Evolutionary conservation across 768 basidiomycete species (phyloP), one percentile per base, ranked within the genome.

Genomic region (Auriscalpium orientale): DNA sequence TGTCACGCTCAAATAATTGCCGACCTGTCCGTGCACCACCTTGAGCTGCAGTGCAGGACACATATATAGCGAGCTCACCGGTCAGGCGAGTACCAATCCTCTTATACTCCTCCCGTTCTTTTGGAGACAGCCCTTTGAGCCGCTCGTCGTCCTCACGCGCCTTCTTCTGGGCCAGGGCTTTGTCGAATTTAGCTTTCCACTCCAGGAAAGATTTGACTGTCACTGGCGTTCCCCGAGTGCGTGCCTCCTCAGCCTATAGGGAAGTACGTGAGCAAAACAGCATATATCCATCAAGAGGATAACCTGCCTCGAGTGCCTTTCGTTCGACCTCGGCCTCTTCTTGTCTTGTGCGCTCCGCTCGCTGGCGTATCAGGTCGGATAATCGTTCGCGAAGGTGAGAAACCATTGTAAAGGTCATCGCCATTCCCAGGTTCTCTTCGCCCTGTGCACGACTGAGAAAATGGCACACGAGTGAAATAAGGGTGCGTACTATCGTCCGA

Each of bases 331-430:
- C 91, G 54, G 68, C 77, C 53, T 84, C 91, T 64, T 81, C 84
- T 60, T 76, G 74, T 53, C 77, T 75, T 59, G 72, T 76, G 56
- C 70, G 77, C 55, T 83, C 83, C 18, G 74, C 75, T 60, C 91
- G 80, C 46, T 71, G 65, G 40, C 78, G 79, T 37, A 92, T 80
- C 22, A 95, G 71, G 16, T 67, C 65, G 5, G 84, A 80, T 15
- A 98, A 73, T 50, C 82, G 76, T 70, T 98, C 94, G 60, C 89
- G 79, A 46, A 97, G 79, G 63, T 89, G 85, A 0, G 89, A 87
- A 11, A 93, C 85, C 16, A 99, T 76, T 0, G 95, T 93, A 67
- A 97, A 99, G 16, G 94, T 95, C 94, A 98, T 98, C 2, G 97
- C 94, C 87, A 95, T 95, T 45, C 92, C 92, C 20, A 91, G 65